A percentile compares a stretch with the other conserved stretches of the same genome.
These are phyloP conservation scores for Pyrrhoderma noxium DNA, from an alignment of 1,284 basidiomycete genomes.

Conservation along the genomic window DNA sequence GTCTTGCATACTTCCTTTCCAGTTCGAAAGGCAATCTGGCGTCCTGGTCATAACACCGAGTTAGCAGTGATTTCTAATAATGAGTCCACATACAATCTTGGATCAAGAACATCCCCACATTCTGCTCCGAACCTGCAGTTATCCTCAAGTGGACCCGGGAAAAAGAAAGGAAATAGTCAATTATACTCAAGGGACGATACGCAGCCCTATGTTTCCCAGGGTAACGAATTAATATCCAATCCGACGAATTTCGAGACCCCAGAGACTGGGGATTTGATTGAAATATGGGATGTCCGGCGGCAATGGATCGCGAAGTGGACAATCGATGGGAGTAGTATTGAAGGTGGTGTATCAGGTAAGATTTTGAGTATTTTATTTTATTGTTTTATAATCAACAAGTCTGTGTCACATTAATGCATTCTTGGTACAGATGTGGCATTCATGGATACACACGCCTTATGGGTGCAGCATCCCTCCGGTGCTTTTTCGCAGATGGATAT, in stretches of 20 bases:
- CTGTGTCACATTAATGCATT: slow-evolving; percentile 19
- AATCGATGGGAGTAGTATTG: slow-evolving; percentile 51
- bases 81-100: slow-evolving; percentile 41
- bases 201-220: not conserved
- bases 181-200: not conserved
- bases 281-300: slow-evolving; percentile 85
- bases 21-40: slow-evolving; percentile 70
- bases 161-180: too few species aligned
- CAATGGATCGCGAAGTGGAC: slow-evolving; percentile 81
- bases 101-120: slow-evolving; percentile 22
- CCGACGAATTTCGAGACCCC: slow-evolving; percentile 19
- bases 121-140: slow-evolving; percentile 11
- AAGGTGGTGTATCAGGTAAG: slow-evolving; percentile 66
- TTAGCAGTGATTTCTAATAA: slow-evolving; percentile 64
- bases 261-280: slow-evolving; percentile 50
- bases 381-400: slow-evolving; percentile 10
- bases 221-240: slow-evolving; percentile 22
- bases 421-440: slow-evolving; percentile 55
- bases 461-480: slow-evolving; percentile 72
- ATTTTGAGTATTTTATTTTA: not conserved
- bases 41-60: slow-evolving; percentile 76
- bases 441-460: slow-evolving; percentile 65
- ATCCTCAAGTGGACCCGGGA: too few species aligned
- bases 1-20: slow-evolving; percentile 71
- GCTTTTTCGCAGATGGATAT: slow-evolving; percentile 77